A percentile compares a stretch with the other conserved stretches of the same genome.
Conservation (phyloP, 306 rosid genomes). For the Fragaria ananassa region DNA sequence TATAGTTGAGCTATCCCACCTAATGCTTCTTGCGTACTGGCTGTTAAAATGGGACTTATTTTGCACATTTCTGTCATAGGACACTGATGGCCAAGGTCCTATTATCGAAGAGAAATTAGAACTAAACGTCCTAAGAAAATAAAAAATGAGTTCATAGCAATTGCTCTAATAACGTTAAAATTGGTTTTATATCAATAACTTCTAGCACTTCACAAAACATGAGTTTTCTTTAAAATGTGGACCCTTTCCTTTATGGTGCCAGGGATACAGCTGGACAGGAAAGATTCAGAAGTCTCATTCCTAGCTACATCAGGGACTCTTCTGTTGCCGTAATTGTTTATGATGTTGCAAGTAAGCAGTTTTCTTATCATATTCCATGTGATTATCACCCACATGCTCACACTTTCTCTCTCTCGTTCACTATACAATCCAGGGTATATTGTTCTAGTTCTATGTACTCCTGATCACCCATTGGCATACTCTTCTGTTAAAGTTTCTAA, state of each 20-base stretch:
- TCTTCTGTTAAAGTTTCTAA: neutral
- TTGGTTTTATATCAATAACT: neutral
- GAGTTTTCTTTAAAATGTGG: neutral
- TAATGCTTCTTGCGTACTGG: neutral
- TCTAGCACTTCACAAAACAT: neutral
- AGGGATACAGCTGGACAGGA: constrained; percentile 65
- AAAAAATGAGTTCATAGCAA: no score
- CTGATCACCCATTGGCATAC: neutral
- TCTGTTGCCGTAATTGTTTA: constrained; percentile 55
- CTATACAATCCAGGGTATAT: neutral
- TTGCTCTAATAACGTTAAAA: no score
- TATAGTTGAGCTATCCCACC: neutral
- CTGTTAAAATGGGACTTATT: neutral
- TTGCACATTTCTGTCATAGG: neutral
- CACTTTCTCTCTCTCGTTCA: neutral
- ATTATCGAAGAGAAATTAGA: neutral
- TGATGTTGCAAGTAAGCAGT: constrained; percentile 38
- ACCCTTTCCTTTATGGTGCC: constrained; percentile 2
- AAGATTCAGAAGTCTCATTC: constrained; percentile 62
- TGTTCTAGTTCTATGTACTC: neutral
- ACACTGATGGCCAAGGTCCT: neutral
- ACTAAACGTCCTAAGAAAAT: no score
- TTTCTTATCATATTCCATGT: neutral
- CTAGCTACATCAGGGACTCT: constrained; percentile 60
- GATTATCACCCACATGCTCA: neutral